Evolutionary conservation across 495 filamentous ascomycete species (phyloP), one percentile per base, ranked within the genome.

Genomic region (Monascus purpureus): DNA sequence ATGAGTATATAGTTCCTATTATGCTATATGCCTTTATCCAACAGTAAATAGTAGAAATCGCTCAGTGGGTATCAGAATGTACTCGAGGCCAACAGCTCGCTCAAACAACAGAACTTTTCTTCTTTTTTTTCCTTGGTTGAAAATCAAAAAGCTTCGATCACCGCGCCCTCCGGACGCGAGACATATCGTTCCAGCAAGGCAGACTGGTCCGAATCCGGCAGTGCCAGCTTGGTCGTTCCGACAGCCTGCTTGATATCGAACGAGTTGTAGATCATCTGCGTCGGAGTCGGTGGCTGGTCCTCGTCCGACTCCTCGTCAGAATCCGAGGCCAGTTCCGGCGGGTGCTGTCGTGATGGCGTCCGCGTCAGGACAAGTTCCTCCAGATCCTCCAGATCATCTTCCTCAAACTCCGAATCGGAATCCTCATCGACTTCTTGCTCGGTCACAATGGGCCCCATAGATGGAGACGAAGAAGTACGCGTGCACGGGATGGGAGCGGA

Each of bases 201-300:
- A 9, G 45, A 19, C 31, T 65, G 58, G 31, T 58, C 57, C 25
- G 52, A 42, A 29, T 39, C 43, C n/a, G 53, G 36, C 40, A 66
- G 46, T 8, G 61, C 36, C 50, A 68, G 66, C 30, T 65, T 55
- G 37, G 66, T 65, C 3, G 17, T 17, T 13, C 11, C 9, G 5
- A 17, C 17, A 14, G 29, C 2, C 11, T 31, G 17, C 15, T 22
- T 22, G 29, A 11, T 31, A 11, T 31, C 17, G 49, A 88, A 82
- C 23, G 74, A 60, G 39, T 79, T 69, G 32, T 85, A 61, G 1
- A 72, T 65, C 3, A 59, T 54, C 43, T 68, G 57, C 33, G 78
- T 79, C 29, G 88, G 87, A 33, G 88, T 93, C n/a, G 80, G 75
- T 19, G 87, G 86, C 67, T 82, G 80, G 33, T 80, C 77, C 37